Evolutionary conservation across 2,329 filamentous ascomycete species (phyloP).

Genomic region (Microsporum canis): DNA sequence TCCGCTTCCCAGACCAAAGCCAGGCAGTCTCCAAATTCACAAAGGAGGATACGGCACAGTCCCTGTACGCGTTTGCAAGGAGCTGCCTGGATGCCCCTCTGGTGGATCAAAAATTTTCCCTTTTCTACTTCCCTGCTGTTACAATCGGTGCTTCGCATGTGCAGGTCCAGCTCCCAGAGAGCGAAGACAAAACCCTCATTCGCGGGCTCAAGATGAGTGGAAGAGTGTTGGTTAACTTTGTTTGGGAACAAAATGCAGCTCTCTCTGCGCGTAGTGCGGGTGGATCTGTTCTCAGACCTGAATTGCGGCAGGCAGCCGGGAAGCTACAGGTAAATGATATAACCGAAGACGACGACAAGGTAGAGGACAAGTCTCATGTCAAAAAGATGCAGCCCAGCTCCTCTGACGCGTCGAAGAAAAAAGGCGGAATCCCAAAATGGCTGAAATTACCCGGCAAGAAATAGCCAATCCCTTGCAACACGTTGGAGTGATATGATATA

Average conservation of each 20-base stretch:
- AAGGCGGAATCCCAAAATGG: conserved; percentile 52
- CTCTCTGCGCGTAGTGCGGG: conserved; percentile 40
- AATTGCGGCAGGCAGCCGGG: conserved; percentile 52
- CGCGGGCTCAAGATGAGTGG: conserved; percentile 58
- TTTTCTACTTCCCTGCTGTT: conserved; percentile 46
- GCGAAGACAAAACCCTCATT: conserved; percentile 49
- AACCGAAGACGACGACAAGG: conserved; percentile 26
- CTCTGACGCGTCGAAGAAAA: conserved; percentile 23
- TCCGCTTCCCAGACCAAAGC: conserved; percentile 80
- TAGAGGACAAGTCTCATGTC: conserved; percentile 27
- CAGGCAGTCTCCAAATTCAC: conserved; percentile 62
- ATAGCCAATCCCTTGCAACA: conserved; percentile 27
- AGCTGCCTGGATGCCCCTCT: conserved; percentile 52
- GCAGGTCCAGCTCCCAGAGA: conserved; percentile 28
- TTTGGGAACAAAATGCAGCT: conserved; percentile 59
- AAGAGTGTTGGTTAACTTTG: conserved; percentile 61
- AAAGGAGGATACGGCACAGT: conserved; percentile 55
- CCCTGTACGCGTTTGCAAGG: conserved; percentile 64
- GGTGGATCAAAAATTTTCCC: conserved; percentile 55
- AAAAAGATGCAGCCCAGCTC: conserved; percentile 28
- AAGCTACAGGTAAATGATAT: conserved; percentile 55
- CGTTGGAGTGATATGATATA: neutral
- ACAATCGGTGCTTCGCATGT: conserved; percentile 17
- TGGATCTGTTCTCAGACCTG: conserved; percentile 48
- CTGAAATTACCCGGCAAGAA: conserved; percentile 63